Conservation (phyloP, 805 yeast species). For the Jamesozyma jinghongensis region DNA sequence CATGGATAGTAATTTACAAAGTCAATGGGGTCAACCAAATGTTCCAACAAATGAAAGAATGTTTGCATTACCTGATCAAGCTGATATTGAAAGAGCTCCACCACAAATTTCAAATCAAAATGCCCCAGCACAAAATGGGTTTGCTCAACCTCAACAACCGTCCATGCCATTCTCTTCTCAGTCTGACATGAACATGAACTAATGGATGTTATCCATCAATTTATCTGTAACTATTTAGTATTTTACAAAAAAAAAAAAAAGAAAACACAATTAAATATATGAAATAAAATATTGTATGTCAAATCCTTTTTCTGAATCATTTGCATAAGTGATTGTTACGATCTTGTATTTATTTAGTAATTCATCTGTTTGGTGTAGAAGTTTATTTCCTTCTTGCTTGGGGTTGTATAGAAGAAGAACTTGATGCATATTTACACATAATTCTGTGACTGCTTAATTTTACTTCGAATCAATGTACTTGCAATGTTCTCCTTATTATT, state of each 20-base stretch:
- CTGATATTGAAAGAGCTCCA: slow-evolving; percentile 61
- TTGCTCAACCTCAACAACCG: slow-evolving; percentile 4
- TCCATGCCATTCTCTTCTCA: no score
- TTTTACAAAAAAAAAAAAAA: slow-evolving; percentile 5
- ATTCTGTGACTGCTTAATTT: no score
- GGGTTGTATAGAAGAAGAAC: no score
- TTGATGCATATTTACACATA: no score
- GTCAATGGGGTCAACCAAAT: slow-evolving; percentile 8
- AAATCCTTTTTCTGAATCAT: slow-evolving; percentile 10
- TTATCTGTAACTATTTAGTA: not conserved
- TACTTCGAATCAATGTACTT: no score
- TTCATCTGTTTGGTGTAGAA: no score
- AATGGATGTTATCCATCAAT: slow-evolving; percentile 1
- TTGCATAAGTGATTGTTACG: slow-evolving; percentile 22
- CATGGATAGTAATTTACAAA: slow-evolving; percentile 13
- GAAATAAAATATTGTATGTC: slow-evolving; percentile 1
- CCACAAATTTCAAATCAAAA: slow-evolving; percentile 27
- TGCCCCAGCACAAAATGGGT: not conserved
- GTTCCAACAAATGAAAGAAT: slow-evolving; percentile 48
- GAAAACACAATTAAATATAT: slow-evolving; percentile 4
- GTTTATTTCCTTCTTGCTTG: no score
- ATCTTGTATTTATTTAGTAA: slow-evolving; percentile 1
- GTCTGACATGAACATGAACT: slow-evolving; percentile 23
- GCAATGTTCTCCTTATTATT: no score
- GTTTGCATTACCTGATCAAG: slow-evolving; percentile 71